phyloP scores from a whole-genome alignment of 2,329 filamentous ascomycete genomes.

The Phoma herbarum region DNA sequence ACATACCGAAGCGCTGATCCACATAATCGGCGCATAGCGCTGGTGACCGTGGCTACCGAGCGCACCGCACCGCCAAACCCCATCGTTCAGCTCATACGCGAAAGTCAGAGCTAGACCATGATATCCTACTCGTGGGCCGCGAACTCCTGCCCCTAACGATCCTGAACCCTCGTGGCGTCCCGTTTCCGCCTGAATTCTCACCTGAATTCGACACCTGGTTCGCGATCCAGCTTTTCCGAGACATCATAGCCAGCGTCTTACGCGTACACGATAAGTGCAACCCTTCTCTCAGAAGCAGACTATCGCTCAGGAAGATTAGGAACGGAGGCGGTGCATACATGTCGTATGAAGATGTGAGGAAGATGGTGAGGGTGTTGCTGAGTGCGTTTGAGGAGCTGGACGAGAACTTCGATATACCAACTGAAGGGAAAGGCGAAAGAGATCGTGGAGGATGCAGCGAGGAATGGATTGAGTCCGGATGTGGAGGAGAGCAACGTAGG shows the following conservation, averaged over 20 bases:
- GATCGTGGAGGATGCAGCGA: not conserved
- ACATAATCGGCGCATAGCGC: not conserved
- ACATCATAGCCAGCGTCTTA: not conserved
- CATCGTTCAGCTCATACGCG: not conserved
- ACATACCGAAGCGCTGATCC: not conserved
- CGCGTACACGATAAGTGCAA: not conserved
- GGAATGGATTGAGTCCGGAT: not conserved
- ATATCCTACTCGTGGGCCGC: not conserved
- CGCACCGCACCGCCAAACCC: no score
- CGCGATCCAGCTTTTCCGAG: not conserved
- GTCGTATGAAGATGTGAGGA: not conserved
- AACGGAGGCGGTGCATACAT: not conserved
- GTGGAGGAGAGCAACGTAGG: constrained; percentile 25
- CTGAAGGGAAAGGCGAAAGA: not conserved
- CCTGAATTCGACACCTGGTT: not conserved
- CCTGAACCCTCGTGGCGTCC: not conserved
- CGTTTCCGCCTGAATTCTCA: not conserved
- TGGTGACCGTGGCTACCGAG: not conserved
- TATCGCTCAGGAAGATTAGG: not conserved
- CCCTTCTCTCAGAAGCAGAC: not conserved
- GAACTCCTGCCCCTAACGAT: not conserved
- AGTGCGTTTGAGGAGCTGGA: not conserved
- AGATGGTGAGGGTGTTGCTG: not conserved
- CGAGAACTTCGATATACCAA: not conserved
- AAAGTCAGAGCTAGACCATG: not conserved